Base-by-base conservation (phyloP, 2,329 filamentous ascomycete species). In the Onygenales sp. region DNA sequence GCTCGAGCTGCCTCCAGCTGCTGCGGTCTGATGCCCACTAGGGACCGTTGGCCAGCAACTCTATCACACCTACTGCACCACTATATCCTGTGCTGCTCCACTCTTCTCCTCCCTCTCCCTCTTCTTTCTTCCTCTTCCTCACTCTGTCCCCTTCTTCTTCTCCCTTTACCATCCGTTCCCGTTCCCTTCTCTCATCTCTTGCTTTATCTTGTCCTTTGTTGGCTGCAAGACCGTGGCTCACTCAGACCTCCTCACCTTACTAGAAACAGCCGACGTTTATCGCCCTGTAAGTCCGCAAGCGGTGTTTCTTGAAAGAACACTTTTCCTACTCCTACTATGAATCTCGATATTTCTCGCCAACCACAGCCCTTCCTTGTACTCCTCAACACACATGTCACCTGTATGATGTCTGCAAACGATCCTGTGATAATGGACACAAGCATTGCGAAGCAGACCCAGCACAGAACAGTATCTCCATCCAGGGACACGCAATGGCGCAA, bases 221-320 rank as follows among this genome's bases (percentile, higher is more conserved):
- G 14, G 11, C 33, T 47, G 36, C 43, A 59, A 54, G 47, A 49
- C 50, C 48, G 54, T 46, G 52, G 59, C 63, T 58, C 50, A 61
- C 57, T 52, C 56, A 55, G 58, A 49, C 33, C 35, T 39, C 27
- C 14, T 39, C 21, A 21, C 50, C n/a, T 58, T 54, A 52, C 55
- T 61, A 64, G 60, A 60, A 60, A 60, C 63, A 72, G 72, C 71
- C 58, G 72, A 75, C 72, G 70, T 73, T 53, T 75, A 75, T 66
- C 72, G 72, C 57, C 72, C 72, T 58, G 72, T 75, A 70, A 72
- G 72, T 73, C 44, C 31, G 17, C 14, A 5, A 43, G 39, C 41
- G n/a, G 33, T 36, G 9, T 27, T 5, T 50, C 13, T 9, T 27
- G 14, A 33, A 49, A 35, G 38, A 38, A 21, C 33, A 14, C 13